Evolutionary conservation across 2,329 filamentous ascomycete genomes (phyloP), one percentile per base, ranked within the genome.

Genomic region (Pyrenophora graminea): DNA sequence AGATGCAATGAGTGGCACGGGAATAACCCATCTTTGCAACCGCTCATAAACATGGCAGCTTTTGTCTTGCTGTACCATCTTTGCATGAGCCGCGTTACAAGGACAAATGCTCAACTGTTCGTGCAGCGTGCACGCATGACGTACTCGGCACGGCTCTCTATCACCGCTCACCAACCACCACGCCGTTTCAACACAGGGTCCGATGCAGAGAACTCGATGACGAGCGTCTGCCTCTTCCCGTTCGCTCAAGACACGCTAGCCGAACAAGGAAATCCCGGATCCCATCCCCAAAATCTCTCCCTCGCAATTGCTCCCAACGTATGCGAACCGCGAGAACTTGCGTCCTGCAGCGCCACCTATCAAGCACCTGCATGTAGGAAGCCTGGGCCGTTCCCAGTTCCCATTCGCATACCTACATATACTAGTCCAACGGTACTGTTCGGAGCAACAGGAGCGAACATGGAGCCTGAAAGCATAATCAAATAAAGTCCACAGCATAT

Each of bases 201-300:
- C 47, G 40, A 56, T 56, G 56, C 56, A 57, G 44, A 57, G 7
- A 41, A 55, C 45, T 55, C 50, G 49, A 64, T 63, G 59, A 62
- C 59, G 54, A 64, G 54, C 62, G 48, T 57, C 53, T 60, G 56
- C 48, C 47, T 45, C 48, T 50, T 59, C 51, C 55, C 58, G 54
- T 55, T 55, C 39, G 52, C 48, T 52, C 23, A 25, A 9, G 34
- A 12, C 17, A 27, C 23, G 40, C 56, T 59, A 56, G 34, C 62
- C 44, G 13, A 10, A 50, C 27, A 30, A 53, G 58, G 58, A 46
- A 55, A 52, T 64, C 43, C 56, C 59, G 58, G 48, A 30, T 53
- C 51, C 45, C 39, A 50, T 55, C 51, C 53, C 57, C 46, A 55
- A 51, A 59, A 52, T 48, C 51, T 36, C 38, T 27, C 49, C 42